These are phyloP conservation scores for Halophytophthora polymorphica DNA, from an alignment of 352 stramenopile genomes.

Conservation along the genomic window DNA sequence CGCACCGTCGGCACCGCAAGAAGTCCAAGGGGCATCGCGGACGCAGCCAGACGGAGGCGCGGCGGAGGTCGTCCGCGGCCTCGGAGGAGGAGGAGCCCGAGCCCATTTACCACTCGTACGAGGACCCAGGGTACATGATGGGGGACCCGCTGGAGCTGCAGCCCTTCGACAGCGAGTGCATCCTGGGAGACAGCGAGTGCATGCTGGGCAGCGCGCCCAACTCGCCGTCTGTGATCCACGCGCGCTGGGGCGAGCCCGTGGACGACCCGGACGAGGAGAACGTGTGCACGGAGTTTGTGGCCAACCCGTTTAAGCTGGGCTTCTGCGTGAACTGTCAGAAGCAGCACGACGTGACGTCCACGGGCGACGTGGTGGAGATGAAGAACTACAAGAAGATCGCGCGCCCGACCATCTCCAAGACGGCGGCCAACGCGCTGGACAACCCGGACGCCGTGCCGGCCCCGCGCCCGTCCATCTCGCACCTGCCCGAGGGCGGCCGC, in stretches of 20 bases:
- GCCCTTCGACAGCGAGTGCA: constrained; percentile 75
- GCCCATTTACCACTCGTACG: constrained; percentile 72
- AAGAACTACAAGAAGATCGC: constrained; percentile 87
- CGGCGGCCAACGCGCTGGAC: constrained; percentile 74
- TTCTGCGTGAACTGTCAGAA: constrained; percentile 91
- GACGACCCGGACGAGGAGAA: constrained; percentile 82
- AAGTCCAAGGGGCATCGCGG: constrained; percentile 5
- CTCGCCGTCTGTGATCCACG: constrained; percentile 79
- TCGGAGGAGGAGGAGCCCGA: constrained; percentile 29
- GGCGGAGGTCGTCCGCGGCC: constrained; percentile 12
- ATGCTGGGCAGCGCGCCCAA: constrained; percentile 72
- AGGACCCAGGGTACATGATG: constrained; percentile 68
- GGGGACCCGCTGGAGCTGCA: constrained; percentile 52
- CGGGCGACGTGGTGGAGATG: constrained; percentile 54
- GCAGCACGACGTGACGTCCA: constrained; percentile 78
- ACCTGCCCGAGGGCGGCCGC: constrained; percentile 34
- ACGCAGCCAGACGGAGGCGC: constrained; percentile 30
- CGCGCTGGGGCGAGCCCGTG: constrained; percentile 79
- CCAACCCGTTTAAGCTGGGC: constrained; percentile 83
- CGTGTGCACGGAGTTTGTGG: constrained; percentile 73
- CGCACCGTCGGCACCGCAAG: constrained; percentile 22
- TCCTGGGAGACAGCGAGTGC: constrained; percentile 49
- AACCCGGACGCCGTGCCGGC: constrained; percentile 64
- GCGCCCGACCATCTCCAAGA: constrained; percentile 64
- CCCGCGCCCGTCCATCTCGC: constrained; percentile 21